Evolutionary conservation across 2,329 filamentous ascomycete species (phyloP).

Genomic region (Calonectria crousiana): DNA sequence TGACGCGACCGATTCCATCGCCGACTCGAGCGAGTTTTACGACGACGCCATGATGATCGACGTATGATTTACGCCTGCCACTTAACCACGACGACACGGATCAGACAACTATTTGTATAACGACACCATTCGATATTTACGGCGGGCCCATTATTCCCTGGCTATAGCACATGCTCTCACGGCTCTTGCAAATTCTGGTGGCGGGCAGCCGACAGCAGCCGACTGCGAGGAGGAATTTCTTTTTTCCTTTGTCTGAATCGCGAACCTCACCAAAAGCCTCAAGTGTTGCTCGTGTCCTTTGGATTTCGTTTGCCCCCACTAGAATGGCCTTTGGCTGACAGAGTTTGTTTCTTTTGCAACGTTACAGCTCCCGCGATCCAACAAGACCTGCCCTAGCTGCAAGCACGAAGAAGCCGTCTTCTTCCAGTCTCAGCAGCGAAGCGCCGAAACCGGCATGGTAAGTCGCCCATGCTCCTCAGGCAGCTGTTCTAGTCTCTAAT

Average conservation of each 20-base stretch:
- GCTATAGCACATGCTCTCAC: conserved; percentile 43
- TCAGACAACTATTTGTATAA: conserved; percentile 20
- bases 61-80: conserved; percentile 25
- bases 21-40: conserved; percentile 37
- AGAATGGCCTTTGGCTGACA: conserved; percentile 58
- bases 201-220: conserved; percentile 32
- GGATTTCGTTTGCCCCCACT: conserved; percentile 45
- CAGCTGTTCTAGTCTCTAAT: conserved; percentile 10
- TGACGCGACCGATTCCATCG: conserved; percentile 35
- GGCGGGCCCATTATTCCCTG: conserved; percentile 11
- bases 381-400: conserved; percentile 88
- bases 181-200: conserved; percentile 23
- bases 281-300: conserved; percentile 42
- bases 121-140: neutral
- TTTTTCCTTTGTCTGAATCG: conserved; percentile 27
- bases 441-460: conserved; percentile 98
- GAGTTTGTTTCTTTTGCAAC: conserved; percentile 48
- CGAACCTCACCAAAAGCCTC: conserved; percentile 41
- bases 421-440: conserved; percentile 98
- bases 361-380: conserved; percentile 88
- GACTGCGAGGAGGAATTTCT: conserved; percentile 27
- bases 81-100: conserved; percentile 31
- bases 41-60: conserved; percentile 37
- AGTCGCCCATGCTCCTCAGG: conserved; percentile 50
- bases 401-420: conserved; percentile 92